Evolutionary conservation across 2,329 filamentous ascomycete species (phyloP), one percentile per base, ranked within the genome.

Genomic region (Aspergillus aculeatinus): DNA sequence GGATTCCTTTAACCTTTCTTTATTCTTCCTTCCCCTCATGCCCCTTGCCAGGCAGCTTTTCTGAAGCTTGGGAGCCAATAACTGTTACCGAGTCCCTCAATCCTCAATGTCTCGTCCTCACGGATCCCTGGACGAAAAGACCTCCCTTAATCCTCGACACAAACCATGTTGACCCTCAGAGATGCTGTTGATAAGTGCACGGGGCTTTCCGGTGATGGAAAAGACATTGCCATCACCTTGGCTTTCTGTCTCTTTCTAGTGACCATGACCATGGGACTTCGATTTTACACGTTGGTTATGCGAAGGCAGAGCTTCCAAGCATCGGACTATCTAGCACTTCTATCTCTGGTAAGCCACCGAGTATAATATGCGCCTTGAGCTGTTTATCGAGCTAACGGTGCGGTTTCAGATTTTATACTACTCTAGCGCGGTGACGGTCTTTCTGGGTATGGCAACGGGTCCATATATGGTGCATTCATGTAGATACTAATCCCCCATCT

Each of bases 201-300:
- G 25, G 44, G 27, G 12, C 48, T 60, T 19, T 60, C 58, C 6
- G 31, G 27, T 12, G 51, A 59, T 35, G 58, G 47, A 16, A 55
- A 27, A 14, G 51, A 51, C 35, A 27, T 59, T 9, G 58, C 51
- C 19, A 55, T 59, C 14, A 47, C 48, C 9, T 29, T 59, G 48
- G 23, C 58, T 14, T 21, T 59, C 10, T 59, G 51, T 7, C 48
- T 59, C 27, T 59, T 59, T 42, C n/a, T 51, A 9, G 58, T 54
- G 35, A 51, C 52, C 12, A 27, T 55, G 14, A 27, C 44, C 21
- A 50, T 39, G 4, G 58, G 58, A 9, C 48, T 59, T 21, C 58
- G 51, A 7, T 33, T 42, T 5, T 59, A 53, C 47, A 14, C 48
- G 12, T 55, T 48, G 4, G 47, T 52, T 14, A 55, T 44, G 7